Base-by-base conservation (phyloP, 371 early-diverging fungal genomes). In the Aphelidium insulamus region DNA sequence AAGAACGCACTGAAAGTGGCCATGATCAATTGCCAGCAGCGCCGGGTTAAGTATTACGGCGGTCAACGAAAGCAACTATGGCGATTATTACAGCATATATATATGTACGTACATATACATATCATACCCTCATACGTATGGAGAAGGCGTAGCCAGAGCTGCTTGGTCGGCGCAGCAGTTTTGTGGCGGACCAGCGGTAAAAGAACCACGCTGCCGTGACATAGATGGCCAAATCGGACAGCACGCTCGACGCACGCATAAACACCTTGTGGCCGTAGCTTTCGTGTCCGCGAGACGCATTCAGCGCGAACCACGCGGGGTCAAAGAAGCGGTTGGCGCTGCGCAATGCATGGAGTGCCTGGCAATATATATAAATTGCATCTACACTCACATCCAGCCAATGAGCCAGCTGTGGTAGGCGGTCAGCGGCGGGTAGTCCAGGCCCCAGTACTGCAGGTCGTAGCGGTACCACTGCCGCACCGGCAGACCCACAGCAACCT, bases 391-490 rank as follows among this genome's bases (percentile, higher is more conserved):
- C 67, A 84, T 52, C 12, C 30, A 41, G 6, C 86, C 94, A 49
- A 84, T 72, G 12, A 84, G 23, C 77, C 72, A 82, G 44, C 76
- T 74, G 39, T 79, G 76, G 50, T 72, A 87, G 5, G 88, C 91
- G 2, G 90, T 86, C 32, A 94, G 55, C 2, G 88, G 90, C 24
- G 95, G 91, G 48, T 94, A 94, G 54, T 94, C 95, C 23, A 94
- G 66, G 0, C 87, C 88, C 81, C 90, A 94, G 66, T 86, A 86
- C 23, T 68, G 44, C 18, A 79, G 55, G 38, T 76, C 73, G 50
- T 85, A 80, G 14, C 50, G 55, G 49, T 94, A 94, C 95, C 95
- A 94, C 38, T 72, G 45, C 8, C 45, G 43, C 9, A 59, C 39
- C 0, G 87, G 81, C 30, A 87, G 45, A 39, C 82, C 70, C 3